Evolutionary conservation across 345 rosid genomes (phyloP), one percentile per base, ranked within the genome.

Genomic region (Linum lewisii): DNA sequence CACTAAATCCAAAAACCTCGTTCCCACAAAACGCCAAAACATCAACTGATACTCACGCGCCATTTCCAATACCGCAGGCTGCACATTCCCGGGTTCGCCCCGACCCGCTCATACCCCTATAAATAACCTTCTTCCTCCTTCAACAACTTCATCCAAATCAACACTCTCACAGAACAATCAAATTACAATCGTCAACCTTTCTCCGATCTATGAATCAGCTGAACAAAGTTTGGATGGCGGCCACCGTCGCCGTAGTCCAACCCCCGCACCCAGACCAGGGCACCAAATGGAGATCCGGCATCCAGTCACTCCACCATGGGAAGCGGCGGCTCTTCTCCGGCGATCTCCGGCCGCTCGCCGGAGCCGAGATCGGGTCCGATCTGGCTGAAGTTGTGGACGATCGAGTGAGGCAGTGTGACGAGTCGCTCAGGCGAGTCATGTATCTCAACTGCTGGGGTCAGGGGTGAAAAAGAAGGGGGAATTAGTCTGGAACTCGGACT

Each of bases 361-460:
- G 34, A 29, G 34, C 77, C 2, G 37, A 62, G 50, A 61, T 72
- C 44, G 81, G 75, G 0, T 63, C 87, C 15, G 90, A 75, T 58
- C 54, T 78, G 1, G 42, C 71, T 22, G 81, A 79, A 0, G 61
- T 60, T 11, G 66, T 26, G 34, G 66, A 51, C 18, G 73, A 70
- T 23, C 29, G 54, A 42, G 63, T 21, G 53, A 68, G 20, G 58
- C 66, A 16, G 67, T 82, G 66, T 2, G 98, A 92, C 14, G 98
- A 88, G 52, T 81, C 97, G 14, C 55, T 88, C 63, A 83, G 82
- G 19, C 83, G 70, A 44, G 91, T 88, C 57, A 92, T 92, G 98
- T 88, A 83, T 80, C 68, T 92, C 42, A 88, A 77, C 62, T 92
- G 98, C 74, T 90, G 97, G 97, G 87, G 90, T 23, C 95, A 82